These are phyloP conservation scores for Globisporangium spinosum DNA, from an alignment of 352 stramenopile species.

Conservation along the genomic window DNA sequence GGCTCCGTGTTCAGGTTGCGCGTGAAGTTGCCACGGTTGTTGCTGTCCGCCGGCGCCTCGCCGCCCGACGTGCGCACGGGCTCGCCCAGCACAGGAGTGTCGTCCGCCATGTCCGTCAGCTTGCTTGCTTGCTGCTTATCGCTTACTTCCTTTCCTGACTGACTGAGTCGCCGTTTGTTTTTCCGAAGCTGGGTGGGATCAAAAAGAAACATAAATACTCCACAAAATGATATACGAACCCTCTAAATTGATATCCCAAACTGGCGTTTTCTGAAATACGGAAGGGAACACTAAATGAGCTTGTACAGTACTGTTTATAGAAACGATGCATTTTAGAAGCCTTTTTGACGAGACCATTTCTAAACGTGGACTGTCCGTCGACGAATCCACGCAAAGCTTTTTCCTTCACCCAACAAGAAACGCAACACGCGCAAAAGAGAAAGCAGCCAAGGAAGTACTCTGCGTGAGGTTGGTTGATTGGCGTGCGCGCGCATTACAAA, in stretches of 20 bases:
- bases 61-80: slow-evolving; percentile 18
- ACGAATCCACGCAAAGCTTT: background rate
- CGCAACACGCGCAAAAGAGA: background rate
- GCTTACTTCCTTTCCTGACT: background rate
- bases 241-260: background rate
- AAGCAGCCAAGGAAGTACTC: background rate
- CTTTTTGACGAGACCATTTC: background rate
- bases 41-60: slow-evolving; percentile 23
- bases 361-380: background rate
- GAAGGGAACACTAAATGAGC: background rate
- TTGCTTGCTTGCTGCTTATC: background rate
- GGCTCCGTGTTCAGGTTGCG: slow-evolving; percentile 81
- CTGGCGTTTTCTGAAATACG: background rate
- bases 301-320: background rate
- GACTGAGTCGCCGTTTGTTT: slow-evolving; percentile 6
- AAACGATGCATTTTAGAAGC: background rate
- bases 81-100: slow-evolving; percentile 62
- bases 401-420: background rate
- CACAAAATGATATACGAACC: background rate
- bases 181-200: background rate
- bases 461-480: background rate
- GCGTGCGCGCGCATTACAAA: background rate
- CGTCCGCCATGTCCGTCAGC: slow-evolving; percentile 27
- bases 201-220: background rate
- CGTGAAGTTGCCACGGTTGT: slow-evolving; percentile 88